These are phyloP conservation scores for Zopfochytrium polystomum DNA, from an alignment of 371 early-diverging fungal species.

Conservation along the genomic window DNA sequence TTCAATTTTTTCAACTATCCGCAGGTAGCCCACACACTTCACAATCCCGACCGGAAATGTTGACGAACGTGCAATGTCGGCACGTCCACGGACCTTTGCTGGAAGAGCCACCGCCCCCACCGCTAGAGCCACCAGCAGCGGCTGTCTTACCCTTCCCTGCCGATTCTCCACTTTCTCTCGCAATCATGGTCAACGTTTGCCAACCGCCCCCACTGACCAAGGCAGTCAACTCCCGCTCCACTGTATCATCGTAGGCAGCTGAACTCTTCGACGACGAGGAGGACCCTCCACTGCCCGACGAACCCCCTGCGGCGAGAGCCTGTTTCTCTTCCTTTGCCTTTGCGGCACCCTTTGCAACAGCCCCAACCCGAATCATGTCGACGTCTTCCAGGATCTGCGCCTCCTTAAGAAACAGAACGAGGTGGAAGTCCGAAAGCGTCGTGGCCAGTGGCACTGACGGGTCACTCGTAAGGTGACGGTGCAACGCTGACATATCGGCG, in stretches of 20 bases:
- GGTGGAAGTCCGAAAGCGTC: constrained; percentile 76
- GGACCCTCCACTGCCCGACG: background rate
- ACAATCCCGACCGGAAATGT: constrained; percentile 64
- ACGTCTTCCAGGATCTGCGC: constrained; percentile 39
- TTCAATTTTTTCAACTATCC: no score
- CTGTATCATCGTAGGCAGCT: no score
- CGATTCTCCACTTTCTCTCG: constrained; percentile 31
- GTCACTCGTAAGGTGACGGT: constrained; percentile 40
- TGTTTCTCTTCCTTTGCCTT: no score
- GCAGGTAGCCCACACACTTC: constrained; percentile 97
- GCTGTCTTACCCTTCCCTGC: constrained; percentile 19
- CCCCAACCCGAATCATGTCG: constrained; percentile 1
- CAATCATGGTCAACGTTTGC: constrained; percentile 71
- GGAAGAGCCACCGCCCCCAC: constrained; percentile 33
- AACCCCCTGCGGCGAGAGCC: no score
- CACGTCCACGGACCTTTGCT: constrained; percentile 66
- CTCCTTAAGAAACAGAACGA: constrained; percentile 63
- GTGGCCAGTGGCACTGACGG: constrained; percentile 35
- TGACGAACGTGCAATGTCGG: constrained; percentile 89
- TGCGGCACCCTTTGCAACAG: constrained; percentile 3
- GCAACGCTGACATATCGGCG: constrained; percentile 36
- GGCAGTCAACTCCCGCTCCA: background rate
- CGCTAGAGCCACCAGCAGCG: constrained; percentile 25
- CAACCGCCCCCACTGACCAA: constrained; percentile 43
- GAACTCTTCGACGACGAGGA: no score